Conservation (phyloP, 371 early-diverging fungal species). For the Syncephalastrum racemosum region DNA sequence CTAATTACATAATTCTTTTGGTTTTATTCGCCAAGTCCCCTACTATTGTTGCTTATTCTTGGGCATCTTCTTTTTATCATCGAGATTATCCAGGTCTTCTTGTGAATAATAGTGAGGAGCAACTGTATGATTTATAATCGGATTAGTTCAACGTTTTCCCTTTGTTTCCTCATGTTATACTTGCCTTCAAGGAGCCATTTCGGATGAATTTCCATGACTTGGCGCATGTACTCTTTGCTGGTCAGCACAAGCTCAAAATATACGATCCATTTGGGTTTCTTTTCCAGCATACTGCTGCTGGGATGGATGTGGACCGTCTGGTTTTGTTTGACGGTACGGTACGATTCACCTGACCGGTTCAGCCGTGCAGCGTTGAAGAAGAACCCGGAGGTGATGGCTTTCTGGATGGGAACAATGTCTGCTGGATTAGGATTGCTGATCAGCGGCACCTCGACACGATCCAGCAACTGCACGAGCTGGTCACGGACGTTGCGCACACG, state of each 20-base stretch:
- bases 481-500: slow-evolving; percentile 94
- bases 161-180: slow-evolving; percentile 1
- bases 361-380: slow-evolving; percentile 92
- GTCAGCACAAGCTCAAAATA: slow-evolving; percentile 95
- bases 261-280: slow-evolving; percentile 79
- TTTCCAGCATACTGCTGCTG: slow-evolving; percentile 74
- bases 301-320: slow-evolving; percentile 96
- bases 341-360: slow-evolving; percentile 83
- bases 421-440: slow-evolving; percentile 73
- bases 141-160: background rate
- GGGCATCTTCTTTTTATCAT: slow-evolving; percentile 66
- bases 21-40: too few relatives aligned
- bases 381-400: slow-evolving; percentile 92
- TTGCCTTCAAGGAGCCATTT: slow-evolving; percentile 90
- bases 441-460: slow-evolving; percentile 90
- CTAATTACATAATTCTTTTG: too few relatives aligned
- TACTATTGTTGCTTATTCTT: slow-evolving; percentile 32
- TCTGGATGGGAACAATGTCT: slow-evolving; percentile 77
- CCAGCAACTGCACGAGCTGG: slow-evolving; percentile 90
- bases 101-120: slow-evolving; percentile 93
- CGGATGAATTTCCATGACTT: slow-evolving; percentile 90
- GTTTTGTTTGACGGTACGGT: slow-evolving; percentile 88
- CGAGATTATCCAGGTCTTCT: slow-evolving; percentile 59
- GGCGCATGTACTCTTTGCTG: slow-evolving; percentile 93
- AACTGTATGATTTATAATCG: slow-evolving; percentile 34